Conservation (phyloP, 768 basidiomycete genomes). For the Tylopilus sp. region DNA sequence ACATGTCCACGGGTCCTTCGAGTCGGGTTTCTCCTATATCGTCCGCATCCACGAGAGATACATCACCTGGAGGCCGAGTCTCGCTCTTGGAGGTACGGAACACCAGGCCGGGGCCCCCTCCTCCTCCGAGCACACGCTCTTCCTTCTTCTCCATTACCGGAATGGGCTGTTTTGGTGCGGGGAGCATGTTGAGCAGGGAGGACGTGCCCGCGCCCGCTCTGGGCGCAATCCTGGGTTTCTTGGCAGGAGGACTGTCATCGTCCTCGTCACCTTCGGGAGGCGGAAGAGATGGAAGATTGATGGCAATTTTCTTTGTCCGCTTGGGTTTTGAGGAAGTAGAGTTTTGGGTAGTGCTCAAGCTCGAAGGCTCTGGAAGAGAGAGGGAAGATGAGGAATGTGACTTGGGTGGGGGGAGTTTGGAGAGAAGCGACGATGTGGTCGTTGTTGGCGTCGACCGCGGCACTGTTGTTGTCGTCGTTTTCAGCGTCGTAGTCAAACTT, state of each 20-base stretch:
- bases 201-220: constrained; percentile 54
- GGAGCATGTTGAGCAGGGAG: constrained; percentile 68
- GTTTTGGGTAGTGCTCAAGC: background rate
- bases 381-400: constrained; percentile 26
- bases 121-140: constrained; percentile 63
- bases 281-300: constrained; percentile 27
- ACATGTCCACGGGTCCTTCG: background rate
- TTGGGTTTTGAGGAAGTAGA: constrained; percentile 36
- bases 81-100: constrained; percentile 42
- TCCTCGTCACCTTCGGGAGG: constrained; percentile 39
- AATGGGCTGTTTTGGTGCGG: constrained; percentile 58
- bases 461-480: constrained; percentile 3
- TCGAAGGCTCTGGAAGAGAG: constrained; percentile 26
- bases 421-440: constrained; percentile 11
- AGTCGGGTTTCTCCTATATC: constrained; percentile 6
- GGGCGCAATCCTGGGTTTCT: constrained; percentile 50
- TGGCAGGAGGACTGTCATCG: constrained; percentile 53
- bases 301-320: constrained; percentile 43
- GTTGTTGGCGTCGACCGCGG: background rate
- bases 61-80: constrained; percentile 13
- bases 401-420: constrained; percentile 26
- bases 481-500: constrained; percentile 9
- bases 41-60: constrained; percentile 12
- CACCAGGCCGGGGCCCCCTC: constrained; percentile 56
- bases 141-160: constrained; percentile 37